Evolutionary conservation across 2,329 filamentous ascomycete species (phyloP), one percentile per base, ranked within the genome.

Genomic region (Fusarium agapanthi): DNA sequence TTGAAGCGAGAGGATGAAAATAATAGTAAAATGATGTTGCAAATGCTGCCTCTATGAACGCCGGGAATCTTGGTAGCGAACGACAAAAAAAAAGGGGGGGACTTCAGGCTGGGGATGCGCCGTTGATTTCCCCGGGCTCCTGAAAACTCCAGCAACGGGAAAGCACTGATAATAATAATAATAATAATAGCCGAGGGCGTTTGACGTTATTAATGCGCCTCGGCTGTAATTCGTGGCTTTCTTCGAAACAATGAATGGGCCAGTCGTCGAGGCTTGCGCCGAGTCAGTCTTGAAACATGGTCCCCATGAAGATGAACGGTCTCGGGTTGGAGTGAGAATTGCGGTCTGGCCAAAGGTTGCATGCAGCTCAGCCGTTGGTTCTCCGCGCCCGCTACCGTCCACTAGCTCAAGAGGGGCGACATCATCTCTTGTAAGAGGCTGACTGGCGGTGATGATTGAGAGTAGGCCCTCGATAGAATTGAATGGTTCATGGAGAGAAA

Each of bases 31-130:
- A 59, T 57, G 38, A 69, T 60, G 64, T 62, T 62, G 63, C 61
- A 61, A 69, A 74, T 74, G 72, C 68, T 72, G 68, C 71, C 72
- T 74, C 68, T 74, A 72, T 69, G 61, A 73, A 74, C 72, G 71
- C 72, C 72, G 68, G 71, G 68, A 72, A 74, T 69, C 34, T 74
- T 74, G 57, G 45, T 72, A 74, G 44, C 71, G 72, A 74, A 74
- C 54, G 72, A 74, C 65, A 72, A 58, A 69, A 61, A 65, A 53
- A 14, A 13, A 6, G 32, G 41, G 44, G 59, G 34, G 20, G 15
- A 14, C 11, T 41, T 37, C 58, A 26, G 62, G 50, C 40, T 28
- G 51, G 51, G 65, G 47, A 30, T 43, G 30, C 38, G 45, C 45
- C 34, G 24, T 47, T 50, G 38, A 22, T 45, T 28, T 34, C 54